Percentiles rank a stretch among this genome's conserved stretches.
Conservation (phyloP, 2,329 filamentous ascomycete species). For the Curvularia eragrostidis region DNA sequence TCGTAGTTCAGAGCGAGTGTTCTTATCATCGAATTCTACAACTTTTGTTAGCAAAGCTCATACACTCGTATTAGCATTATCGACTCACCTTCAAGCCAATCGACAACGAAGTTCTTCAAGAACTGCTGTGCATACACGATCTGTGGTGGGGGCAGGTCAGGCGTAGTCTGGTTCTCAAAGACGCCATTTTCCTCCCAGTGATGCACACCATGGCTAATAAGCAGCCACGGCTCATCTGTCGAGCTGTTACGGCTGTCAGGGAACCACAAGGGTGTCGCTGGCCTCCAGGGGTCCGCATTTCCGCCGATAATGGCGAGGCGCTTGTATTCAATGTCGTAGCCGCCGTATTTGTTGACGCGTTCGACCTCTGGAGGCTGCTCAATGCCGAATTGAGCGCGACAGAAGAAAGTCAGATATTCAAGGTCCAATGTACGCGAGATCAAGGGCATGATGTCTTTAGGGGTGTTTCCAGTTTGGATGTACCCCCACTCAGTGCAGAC, state of each 20-base stretch:
- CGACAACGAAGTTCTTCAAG: slow-evolving; percentile 67
- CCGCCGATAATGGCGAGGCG: slow-evolving; percentile 81
- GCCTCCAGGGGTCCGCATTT: slow-evolving; percentile 79
- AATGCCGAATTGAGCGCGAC: slow-evolving; percentile 73
- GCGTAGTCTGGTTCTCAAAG: slow-evolving; percentile 67
- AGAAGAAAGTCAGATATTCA: slow-evolving; percentile 67
- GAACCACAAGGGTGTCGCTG: slow-evolving; percentile 74
- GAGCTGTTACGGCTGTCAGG: slow-evolving; percentile 66
- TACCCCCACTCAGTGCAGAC: slow-evolving; percentile 71
- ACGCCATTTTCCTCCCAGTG: slow-evolving; percentile 80
- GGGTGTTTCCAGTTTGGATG: slow-evolving; percentile 75
- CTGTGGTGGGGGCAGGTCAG: slow-evolving; percentile 63
- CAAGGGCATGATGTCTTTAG: slow-evolving; percentile 68
- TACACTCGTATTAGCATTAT: not conserved
- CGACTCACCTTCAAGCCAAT: slow-evolving; percentile 64
- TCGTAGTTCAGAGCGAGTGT: slow-evolving; percentile 3
- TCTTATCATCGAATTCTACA: slow-evolving; percentile 10
- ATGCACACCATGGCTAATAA: slow-evolving; percentile 78
- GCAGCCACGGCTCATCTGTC: slow-evolving; percentile 70
- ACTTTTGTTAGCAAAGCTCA: not conserved
- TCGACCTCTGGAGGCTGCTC: slow-evolving; percentile 67
- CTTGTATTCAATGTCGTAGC: slow-evolving; percentile 73
- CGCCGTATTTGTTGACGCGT: slow-evolving; percentile 78
- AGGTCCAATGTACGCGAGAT: slow-evolving; percentile 74
- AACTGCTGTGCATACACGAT: slow-evolving; percentile 66